Evolutionary conservation across 2,329 filamentous ascomycete genomes (phyloP), one percentile per base, ranked within the genome.

Genomic region (Cladosporium sphaerospermum): DNA sequence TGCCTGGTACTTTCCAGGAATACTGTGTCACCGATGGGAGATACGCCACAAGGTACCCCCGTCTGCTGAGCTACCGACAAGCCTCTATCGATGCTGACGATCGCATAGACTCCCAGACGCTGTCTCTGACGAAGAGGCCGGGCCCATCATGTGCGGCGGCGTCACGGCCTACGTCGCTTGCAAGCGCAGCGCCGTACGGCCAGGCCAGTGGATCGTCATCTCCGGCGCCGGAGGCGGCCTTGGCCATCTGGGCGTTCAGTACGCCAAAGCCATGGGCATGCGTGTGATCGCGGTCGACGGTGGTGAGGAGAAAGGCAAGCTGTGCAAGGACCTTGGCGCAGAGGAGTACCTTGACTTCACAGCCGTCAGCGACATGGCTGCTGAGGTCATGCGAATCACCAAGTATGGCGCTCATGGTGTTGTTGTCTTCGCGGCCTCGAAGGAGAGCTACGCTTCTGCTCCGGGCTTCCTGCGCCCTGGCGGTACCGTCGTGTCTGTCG

Each of bases 211-310:
- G 69, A 59, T 71, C 39, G 68, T 71, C 1, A 54, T 71, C 40
- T 61, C 67, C 9, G 70, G 70, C 3, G 69, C 67, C 33, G 70
- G 70, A 10, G 70, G 71, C 14, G 64, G 58, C 4, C 50, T 66
- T 4, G 57, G 61, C 41, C 62, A 62, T 44, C 57, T 66, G 19
- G 65, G 61, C n/a, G 57, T 68, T 2, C 64, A 67, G 44, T 66
- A 67, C 44, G 64, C 58, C 14, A 65, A 64, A 52, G 63, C 63
- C 11, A 66, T 67, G 60, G 62, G 62, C 19, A 67, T 72, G 64
- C 59, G 66, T n/a, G 62, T 72, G 31, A 71, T 72, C 43, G 70
- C 67, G 23, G 61, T 72, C 49, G 69, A 72, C 53, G 69, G 69
- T 9, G 67, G 69, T 10, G 61, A 64, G 11, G 64, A 64, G 36